Percentiles rank a stretch among this genome's conserved stretches.
phyloP scores from a whole-genome alignment of 2,329 filamentous ascomycete genomes.

The Chaetomium sp. region DNA sequence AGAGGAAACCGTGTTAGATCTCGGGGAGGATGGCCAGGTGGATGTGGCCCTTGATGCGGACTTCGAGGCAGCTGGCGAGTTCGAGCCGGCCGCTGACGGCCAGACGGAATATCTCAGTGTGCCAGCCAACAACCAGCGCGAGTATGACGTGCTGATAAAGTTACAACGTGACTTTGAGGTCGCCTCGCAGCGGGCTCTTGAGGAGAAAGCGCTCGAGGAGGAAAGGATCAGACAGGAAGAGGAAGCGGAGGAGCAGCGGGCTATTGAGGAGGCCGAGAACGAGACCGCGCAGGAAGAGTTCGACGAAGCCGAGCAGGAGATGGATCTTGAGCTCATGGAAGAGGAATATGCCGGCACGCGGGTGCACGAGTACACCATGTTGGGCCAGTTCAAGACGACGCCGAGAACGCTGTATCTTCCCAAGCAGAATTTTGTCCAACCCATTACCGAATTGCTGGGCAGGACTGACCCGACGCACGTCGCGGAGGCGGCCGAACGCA shows the following conservation, averaged over 20 bases:
- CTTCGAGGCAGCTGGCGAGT: slow-evolving; percentile 10
- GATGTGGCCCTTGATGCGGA: slow-evolving; percentile 9
- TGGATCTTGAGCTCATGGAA: slow-evolving; percentile 7
- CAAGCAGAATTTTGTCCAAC: slow-evolving; percentile 58
- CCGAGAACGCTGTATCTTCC: slow-evolving; percentile 74
- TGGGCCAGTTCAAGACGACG: slow-evolving; percentile 67
- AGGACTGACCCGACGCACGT: slow-evolving; percentile 69
- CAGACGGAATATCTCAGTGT: slow-evolving; percentile 40
- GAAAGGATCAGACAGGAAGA: slow-evolving; percentile 11
- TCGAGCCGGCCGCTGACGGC: slow-evolving; percentile 20
- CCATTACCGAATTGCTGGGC: slow-evolving; percentile 62
- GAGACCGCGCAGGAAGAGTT: slow-evolving; percentile 30
- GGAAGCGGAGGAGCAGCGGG: slow-evolving; percentile 18
- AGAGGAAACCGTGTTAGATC: too few relatives aligned
- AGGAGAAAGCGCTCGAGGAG: slow-evolving; percentile 26
- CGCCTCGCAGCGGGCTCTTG: slow-evolving; percentile 30
- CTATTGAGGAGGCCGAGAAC: slow-evolving; percentile 31
- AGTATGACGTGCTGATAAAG: slow-evolving; percentile 48
- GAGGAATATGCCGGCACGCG: slow-evolving; percentile 35
- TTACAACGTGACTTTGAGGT: slow-evolving; percentile 53
- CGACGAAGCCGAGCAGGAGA: slow-evolving; percentile 25
- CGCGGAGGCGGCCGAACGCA: slow-evolving; percentile 59
- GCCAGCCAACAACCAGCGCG: slow-evolving; percentile 48
- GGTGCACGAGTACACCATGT: slow-evolving; percentile 65
- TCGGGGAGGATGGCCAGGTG: neutral